Conservation (phyloP, 805 yeast genomes). For the Hanseniaspora lachancei region DNA sequence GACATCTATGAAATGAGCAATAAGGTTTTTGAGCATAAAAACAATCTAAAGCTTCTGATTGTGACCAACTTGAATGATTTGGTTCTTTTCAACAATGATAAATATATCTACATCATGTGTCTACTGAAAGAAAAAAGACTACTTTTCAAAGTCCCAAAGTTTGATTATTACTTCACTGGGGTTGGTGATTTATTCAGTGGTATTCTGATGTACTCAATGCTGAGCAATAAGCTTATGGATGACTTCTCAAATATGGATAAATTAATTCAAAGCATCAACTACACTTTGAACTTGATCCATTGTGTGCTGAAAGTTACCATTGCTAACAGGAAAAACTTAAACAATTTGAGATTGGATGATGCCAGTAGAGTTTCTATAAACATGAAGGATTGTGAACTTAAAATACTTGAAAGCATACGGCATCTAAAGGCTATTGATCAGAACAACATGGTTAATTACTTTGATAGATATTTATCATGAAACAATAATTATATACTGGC, state of each 20-base stretch:
- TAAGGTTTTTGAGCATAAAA: neutral
- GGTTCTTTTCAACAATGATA: neutral
- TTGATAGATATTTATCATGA: slow-evolving; percentile 11
- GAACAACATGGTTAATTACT: neutral
- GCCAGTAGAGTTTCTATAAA: slow-evolving; percentile 39
- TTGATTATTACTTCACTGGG: slow-evolving; percentile 81
- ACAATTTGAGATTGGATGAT: neutral
- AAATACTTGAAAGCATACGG: slow-evolving; percentile 48
- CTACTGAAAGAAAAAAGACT: neutral
- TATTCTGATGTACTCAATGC: slow-evolving; percentile 50
- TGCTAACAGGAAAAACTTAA: slow-evolving; percentile 16
- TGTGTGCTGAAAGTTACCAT: slow-evolving; percentile 21
- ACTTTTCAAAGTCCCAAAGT: slow-evolving; percentile 41
- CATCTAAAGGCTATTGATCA: neutral
- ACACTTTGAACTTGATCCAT: slow-evolving; percentile 26
- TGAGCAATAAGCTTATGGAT: slow-evolving; percentile 17
- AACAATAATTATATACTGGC: neutral
- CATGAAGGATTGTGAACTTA: slow-evolving; percentile 63
- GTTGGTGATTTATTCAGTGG: slow-evolving; percentile 90
- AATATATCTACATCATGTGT: neutral
- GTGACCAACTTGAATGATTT: slow-evolving; percentile 9
- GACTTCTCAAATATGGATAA: slow-evolving; percentile 14
- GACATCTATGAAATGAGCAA: slow-evolving; percentile 6
- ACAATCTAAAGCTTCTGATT: slow-evolving; percentile 7
- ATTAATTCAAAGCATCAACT: slow-evolving; percentile 17